Conservation (phyloP, 352 stramenopile genomes). For the Pythium vanterpoolii region DNA sequence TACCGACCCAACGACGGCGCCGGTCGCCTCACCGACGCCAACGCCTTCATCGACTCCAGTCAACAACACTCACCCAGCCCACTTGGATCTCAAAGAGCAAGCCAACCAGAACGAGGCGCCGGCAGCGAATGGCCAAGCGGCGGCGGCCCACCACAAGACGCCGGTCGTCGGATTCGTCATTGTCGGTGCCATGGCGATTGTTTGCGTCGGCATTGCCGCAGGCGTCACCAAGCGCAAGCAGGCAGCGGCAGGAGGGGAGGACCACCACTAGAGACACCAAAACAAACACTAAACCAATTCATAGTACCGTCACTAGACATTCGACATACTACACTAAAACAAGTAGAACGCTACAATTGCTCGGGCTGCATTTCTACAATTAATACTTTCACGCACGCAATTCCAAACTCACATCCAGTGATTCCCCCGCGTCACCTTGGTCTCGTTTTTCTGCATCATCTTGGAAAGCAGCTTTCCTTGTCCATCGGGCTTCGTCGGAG, state of each 20-base stretch:
- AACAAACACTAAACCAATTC: neutral
- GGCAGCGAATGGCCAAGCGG: neutral
- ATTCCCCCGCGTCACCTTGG: neutral
- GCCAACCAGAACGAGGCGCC: neutral
- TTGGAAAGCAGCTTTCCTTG: neutral
- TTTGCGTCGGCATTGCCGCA: constrained; percentile 15
- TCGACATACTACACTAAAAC: too few species aligned
- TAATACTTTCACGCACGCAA: too few species aligned
- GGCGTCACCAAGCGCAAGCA: constrained; percentile 11
- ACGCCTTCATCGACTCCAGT: too few species aligned
- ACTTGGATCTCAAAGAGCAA: constrained; percentile 11
- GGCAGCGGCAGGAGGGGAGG: neutral
- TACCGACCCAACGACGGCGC: neutral
- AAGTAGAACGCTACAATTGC: too few species aligned
- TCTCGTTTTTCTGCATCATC: neutral
- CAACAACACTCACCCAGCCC: neutral
- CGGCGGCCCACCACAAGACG: constrained; percentile 10
- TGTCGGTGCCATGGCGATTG: constrained; percentile 16
- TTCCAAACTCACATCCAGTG: neutral
- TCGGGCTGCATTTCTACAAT: too few species aligned
- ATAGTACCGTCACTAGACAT: neutral
- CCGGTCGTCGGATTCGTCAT: constrained; percentile 9
- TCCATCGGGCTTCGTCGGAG: too few species aligned
- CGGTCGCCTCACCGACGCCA: too few species aligned
- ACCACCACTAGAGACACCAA: neutral